These are phyloP conservation scores for Heritiera fomes DNA, from an alignment of 345 rosid genomes.

Conservation along the genomic window DNA sequence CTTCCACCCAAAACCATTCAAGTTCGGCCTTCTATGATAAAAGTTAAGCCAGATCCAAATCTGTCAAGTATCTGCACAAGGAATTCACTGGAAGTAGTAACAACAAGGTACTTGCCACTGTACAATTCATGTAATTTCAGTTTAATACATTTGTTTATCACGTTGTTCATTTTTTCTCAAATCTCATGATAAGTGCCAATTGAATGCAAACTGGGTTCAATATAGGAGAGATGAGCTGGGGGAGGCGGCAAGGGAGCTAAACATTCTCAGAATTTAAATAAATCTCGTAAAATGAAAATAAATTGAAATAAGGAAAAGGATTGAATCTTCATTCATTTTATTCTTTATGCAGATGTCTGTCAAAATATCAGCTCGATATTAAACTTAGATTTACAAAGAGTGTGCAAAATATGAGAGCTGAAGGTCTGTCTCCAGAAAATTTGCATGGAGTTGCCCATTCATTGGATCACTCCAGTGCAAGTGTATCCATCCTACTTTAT, in stretches of 20 bases:
- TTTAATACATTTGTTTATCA: neutral
- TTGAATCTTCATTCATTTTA: neutral
- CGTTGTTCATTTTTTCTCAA: neutral
- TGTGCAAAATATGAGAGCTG: neutral
- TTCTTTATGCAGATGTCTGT: neutral
- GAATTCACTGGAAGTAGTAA: conserved; percentile 65
- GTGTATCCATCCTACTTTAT: neutral
- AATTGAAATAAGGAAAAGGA: neutral
- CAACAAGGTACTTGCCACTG: conserved; percentile 49
- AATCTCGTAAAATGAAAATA: neutral
- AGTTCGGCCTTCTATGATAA: conserved; percentile 69
- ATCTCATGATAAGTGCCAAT: neutral
- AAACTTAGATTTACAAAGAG: neutral
- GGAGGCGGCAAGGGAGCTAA: neutral
- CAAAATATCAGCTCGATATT: neutral
- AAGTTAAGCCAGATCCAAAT: conserved; percentile 46
- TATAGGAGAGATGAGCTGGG: neutral
- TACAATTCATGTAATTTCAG: neutral
- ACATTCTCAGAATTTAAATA: neutral
- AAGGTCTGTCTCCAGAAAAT: neutral
- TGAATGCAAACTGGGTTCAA: neutral
- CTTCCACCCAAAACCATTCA: conserved; percentile 48
- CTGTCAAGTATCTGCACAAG: conserved; percentile 29
- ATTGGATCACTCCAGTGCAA: neutral
- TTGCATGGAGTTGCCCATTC: neutral